A percentile compares a stretch with the other conserved stretches of the same genome.
Conservation (phyloP, 257 asterid species). For the Paulownia fortunei region DNA sequence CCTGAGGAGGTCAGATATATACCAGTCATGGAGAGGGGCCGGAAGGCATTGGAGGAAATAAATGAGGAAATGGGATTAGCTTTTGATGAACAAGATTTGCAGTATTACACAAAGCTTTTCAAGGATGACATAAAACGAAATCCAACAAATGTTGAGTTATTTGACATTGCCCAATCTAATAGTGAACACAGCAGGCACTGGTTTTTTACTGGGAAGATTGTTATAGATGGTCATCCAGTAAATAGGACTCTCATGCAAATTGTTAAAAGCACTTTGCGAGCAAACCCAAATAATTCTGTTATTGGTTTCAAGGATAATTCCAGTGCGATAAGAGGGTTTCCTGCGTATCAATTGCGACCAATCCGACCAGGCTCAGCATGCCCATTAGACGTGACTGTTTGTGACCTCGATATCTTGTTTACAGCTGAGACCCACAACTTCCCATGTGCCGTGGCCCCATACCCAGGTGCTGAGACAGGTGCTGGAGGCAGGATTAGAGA, state of each 20-base stretch:
- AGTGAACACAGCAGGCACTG: constrained; percentile 98
- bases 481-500: constrained; percentile 97
- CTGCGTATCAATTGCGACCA: constrained; percentile 71
- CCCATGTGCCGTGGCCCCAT: constrained; percentile 98
- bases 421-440: constrained; percentile 98
- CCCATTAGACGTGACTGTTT: constrained; percentile 54
- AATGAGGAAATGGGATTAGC: constrained; percentile 91
- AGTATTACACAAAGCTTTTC: constrained; percentile 85
- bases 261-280: constrained; percentile 80
- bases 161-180: constrained; percentile 97
- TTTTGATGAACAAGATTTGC: constrained; percentile 91
- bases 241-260: constrained; percentile 86
- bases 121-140: constrained; percentile 80
- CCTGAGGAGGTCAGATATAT: constrained; percentile 75
- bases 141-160: constrained; percentile 90
- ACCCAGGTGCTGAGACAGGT: constrained; percentile 98
- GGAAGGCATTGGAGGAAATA: constrained; percentile 88
- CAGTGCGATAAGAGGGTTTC: constrained; percentile 87
- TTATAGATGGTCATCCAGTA: constrained; percentile 75
- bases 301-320: constrained; percentile 98
- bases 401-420: constrained; percentile 76
- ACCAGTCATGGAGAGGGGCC: constrained; percentile 94
- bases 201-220: constrained; percentile 88
- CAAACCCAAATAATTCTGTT: constrained; percentile 86
- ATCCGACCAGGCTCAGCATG: constrained; percentile 72